Conservation (phyloP, 2,329 filamentous ascomycete genomes). For the Aspergillus sp. region DNA sequence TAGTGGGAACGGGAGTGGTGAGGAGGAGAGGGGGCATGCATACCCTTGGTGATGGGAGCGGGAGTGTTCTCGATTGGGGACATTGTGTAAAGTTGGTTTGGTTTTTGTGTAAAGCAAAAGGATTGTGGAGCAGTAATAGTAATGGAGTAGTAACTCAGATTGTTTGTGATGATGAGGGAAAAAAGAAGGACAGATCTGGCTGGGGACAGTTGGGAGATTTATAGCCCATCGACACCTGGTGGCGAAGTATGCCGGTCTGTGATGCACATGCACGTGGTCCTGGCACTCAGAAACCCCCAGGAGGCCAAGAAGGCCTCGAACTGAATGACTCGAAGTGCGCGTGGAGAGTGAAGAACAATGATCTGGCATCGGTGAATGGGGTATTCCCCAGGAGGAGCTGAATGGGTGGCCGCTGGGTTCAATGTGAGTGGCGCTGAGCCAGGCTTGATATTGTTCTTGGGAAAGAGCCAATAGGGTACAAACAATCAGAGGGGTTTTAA, state of each 20-base stretch:
- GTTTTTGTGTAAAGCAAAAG: slow-evolving; percentile 18
- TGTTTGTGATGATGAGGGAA: not conserved
- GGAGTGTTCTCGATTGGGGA: slow-evolving; percentile 22
- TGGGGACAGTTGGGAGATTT: not conserved
- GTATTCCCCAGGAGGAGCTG: not conserved
- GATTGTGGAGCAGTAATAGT: not conserved
- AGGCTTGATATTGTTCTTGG: slow-evolving; percentile 19
- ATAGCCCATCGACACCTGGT: not conserved
- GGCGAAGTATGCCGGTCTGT: too few species aligned
- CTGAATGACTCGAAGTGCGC: too few species aligned
- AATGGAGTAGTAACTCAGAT: not conserved
- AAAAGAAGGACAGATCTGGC: not conserved
- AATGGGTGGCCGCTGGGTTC: not conserved
- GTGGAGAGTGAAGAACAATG: not conserved
- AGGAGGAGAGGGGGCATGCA: not conserved
- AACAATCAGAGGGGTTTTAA: not conserved
- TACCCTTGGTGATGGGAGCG: slow-evolving; percentile 25
- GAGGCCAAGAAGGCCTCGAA: too few species aligned
- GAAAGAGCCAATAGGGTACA: not conserved
- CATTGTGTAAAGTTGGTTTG: slow-evolving; percentile 22
- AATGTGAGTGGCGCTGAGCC: not conserved
- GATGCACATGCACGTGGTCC: too few species aligned
- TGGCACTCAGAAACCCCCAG: too few species aligned
- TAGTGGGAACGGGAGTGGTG: not conserved
- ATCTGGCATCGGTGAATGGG: not conserved